Evolutionary conservation across 2,329 filamentous ascomycete genomes (phyloP), one percentile per base, ranked within the genome.

Genomic region (Penicillium brasilianum): DNA sequence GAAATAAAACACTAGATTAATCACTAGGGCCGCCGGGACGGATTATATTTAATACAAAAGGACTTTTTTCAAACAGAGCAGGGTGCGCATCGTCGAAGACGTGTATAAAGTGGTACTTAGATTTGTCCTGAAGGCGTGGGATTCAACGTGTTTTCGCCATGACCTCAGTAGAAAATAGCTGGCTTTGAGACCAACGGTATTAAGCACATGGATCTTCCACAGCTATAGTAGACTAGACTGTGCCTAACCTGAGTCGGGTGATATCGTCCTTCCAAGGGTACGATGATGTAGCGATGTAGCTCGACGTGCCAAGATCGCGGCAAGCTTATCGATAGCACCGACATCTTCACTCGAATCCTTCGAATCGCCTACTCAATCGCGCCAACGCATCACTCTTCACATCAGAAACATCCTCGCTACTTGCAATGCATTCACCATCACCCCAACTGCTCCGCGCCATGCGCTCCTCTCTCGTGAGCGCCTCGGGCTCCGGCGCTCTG

Each of bases 381-480:
- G 7, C 25, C 25, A 32, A 44, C n/a, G 44, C 36, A 34, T 37
- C 14, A 55, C 22, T 10, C n/a, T 44, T 43, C 28, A 7, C 9
- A 28, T 28, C 10, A 41, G 6, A 50, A 43, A 18, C 16, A 51
- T 10, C 28, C 5, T 20, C 16, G n/a, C 25, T 46, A 7, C 28
- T 7, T 39, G 66, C 30, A 57, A 79, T 79, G 77, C 72, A 77
- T 50, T 61, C 77, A 11, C 79, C 79, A 59, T 80, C 79, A 0
- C 59, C 72, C 36, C 77, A 80, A 56, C 75, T 81, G 34, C 76
- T 81, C 46, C 75, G 78, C 58, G 76, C 76, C 34, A 62, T 81
- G 61, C 78, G 78, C 60, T 72, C 71, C 30, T 74, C 76, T n/a
- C 67, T 77, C 41, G 48, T 58, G 32, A 60, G 62, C 30, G 55